Conservation (phyloP, 352 stramenopile species). For the Aphanomyces euteiches region DNA sequence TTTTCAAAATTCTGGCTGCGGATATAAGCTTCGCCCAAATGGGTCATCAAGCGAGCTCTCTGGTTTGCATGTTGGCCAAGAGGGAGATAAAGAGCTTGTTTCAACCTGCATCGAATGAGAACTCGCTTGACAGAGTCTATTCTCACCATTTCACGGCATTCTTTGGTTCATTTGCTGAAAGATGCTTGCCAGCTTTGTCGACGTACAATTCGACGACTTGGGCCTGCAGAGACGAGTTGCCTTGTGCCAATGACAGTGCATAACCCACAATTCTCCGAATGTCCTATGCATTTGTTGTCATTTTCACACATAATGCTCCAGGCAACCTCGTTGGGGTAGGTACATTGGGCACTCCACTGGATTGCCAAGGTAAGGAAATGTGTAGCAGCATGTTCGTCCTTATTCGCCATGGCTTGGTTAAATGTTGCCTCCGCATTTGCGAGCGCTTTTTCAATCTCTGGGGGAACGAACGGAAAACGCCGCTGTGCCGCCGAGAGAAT, state of each 20-base stretch:
- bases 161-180: slow-evolving; percentile 3
- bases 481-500: slow-evolving; percentile 33
- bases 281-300: slow-evolving; percentile 21
- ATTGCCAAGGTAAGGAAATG: slow-evolving; percentile 18
- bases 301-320: background rate
- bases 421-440: slow-evolving; percentile 8
- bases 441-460: slow-evolving; percentile 28
- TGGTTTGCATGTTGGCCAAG: background rate
- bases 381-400: slow-evolving; percentile 7
- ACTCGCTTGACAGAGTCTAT: background rate
- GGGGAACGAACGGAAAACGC: slow-evolving; percentile 34
- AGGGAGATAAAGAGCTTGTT: slow-evolving; percentile 31
- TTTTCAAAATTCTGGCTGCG: slow-evolving; percentile 32
- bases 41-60: slow-evolving; percentile 24
- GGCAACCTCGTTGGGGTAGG: slow-evolving; percentile 29
- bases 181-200: background rate
- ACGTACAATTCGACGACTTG: slow-evolving; percentile 16
- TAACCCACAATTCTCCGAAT: slow-evolving; percentile 25
- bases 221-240: background rate
- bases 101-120: slow-evolving; percentile 29
- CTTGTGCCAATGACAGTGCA: background rate
- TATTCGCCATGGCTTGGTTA: background rate
- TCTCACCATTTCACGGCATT: slow-evolving; percentile 22
- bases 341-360: slow-evolving; percentile 20
- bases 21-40: slow-evolving; percentile 33